Conservation (phyloP, 2,329 filamentous ascomycete genomes). For the Intubia oerlemansii region DNA sequence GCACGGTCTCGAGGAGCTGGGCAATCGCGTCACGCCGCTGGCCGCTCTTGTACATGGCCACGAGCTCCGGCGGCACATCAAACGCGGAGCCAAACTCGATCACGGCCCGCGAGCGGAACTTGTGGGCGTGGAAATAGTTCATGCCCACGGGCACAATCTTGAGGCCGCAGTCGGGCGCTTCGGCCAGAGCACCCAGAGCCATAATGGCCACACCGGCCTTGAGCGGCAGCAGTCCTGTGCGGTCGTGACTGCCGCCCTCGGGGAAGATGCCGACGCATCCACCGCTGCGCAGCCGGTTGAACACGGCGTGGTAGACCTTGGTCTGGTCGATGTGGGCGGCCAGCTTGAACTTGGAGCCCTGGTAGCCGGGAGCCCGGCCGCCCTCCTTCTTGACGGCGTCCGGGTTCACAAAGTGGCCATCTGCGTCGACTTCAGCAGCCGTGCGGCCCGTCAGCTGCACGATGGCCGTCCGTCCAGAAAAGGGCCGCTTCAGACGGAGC, state of each 20-base stretch:
- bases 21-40: constrained; percentile 75
- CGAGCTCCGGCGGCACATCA: constrained; percentile 61
- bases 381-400: constrained; percentile 16
- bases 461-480: constrained; percentile 56
- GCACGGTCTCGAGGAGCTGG: constrained; percentile 65
- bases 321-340: constrained; percentile 90
- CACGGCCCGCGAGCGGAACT: constrained; percentile 88
- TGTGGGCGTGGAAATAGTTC: constrained; percentile 99
- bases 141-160: constrained; percentile 95
- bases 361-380: constrained; percentile 37
- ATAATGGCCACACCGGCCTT: constrained; percentile 97
- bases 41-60: constrained; percentile 66
- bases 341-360: constrained; percentile 66
- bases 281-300: constrained; percentile 57
- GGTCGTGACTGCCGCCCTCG: constrained; percentile 88
- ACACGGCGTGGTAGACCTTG: constrained; percentile 83
- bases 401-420: constrained; percentile 39
- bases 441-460: constrained; percentile 58
- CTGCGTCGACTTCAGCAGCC: constrained; percentile 40
- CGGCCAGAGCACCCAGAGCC: constrained; percentile 75
- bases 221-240: constrained; percentile 72
- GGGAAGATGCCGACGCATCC: constrained; percentile 95
- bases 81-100: constrained; percentile 87
- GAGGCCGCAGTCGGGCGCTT: constrained; percentile 67
- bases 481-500: constrained; percentile 67